Evolutionary conservation across 495 filamentous ascomycete genomes (phyloP), one percentile per base, ranked within the genome.

Genomic region (Tuber indicum): DNA sequence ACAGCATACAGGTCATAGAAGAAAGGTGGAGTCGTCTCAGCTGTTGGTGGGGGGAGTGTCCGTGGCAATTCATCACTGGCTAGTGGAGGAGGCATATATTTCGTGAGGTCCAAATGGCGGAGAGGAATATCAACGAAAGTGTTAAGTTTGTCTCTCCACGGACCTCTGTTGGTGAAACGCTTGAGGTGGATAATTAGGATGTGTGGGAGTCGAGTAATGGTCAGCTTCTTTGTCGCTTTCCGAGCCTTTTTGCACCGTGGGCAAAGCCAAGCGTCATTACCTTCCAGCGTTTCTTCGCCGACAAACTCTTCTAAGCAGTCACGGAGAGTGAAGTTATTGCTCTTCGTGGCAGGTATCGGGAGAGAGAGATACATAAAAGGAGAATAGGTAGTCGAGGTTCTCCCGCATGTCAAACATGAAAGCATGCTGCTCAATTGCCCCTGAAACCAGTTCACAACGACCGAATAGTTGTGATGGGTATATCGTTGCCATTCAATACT

Each of bases 111-210:
- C 1, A 93, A 86, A 3, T 89, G 86, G 44, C 91, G 85, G 0
- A 93, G 83, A 0, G 91, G 91, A 77, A 92, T 93, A 12, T 91
- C 85, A 73, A 93, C 88, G 9, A 89, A 88, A 0, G 89, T 91
- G 81, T 89, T 88, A 77, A 92, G 88, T 83, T 93, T 93, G 41
- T 83, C 79, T 42, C 77, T 86, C 87, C 42, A 89, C 87, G 46
- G 84, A 85, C 74, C 91, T 85, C 23, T 86, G 86, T 82, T 88
- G 4, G 88, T 88, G 82, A 93, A 93, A 44, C 91, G 90, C 83
- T 93, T 93, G 82, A 93, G 90, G 78, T 93, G 91, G 9, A 93
- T 85, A n/a, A 93, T 90, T 7, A 93, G 85, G 79, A 90, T 89
- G 72, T 91, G 88, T 0, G 91, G 91, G 1, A 91, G 89, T 12